Evolutionary conservation across 2,329 filamentous ascomycete species (phyloP), one percentile per base, ranked within the genome.

Genomic region (Neonectria faginata): DNA sequence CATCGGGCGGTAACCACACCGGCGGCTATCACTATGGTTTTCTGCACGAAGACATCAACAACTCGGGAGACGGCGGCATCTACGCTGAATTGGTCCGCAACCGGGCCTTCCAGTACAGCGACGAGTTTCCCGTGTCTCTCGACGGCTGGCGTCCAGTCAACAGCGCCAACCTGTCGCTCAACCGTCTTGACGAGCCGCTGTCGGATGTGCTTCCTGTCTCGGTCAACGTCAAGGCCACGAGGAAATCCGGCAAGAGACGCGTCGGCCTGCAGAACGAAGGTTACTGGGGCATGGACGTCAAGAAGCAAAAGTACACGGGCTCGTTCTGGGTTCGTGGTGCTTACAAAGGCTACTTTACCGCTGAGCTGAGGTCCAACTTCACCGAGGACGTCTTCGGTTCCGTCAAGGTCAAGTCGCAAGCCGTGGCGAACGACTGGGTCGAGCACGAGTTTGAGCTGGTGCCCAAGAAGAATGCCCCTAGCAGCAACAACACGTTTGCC

Each of bases 71-170:
- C 73, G 90, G 91, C 22, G 91, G 90, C 5, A 86, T 92, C 66
- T 92, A 93, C 74, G 90, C 88, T 53, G 90, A 93, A 73, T 77
- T 93, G 60, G 86, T 93, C 61, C 85, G 84, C 56, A 93, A 93
- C 77, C 85, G 89, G 53, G 91, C 89, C 11, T 92, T 93, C 72
- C 91, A 93, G 76, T 80, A 79, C 58, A 83, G 79, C 64, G 76
- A 79, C 20, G 69, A 72, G 16, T 83, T 76, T 64, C 81, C 81
- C 3, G 76, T 79, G 42, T 80, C 79, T 4, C 77, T 87, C 2
- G 76, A 78, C n/a, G 81, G 77, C 16, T 87, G 84, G 83, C 76
- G 75, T 16, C 67, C 82, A 1, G 66, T 85, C 53, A 81, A 82
- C 55, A 78, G 76, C 29, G 81, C 83, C 10, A 72, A 71, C 12